Evolutionary conservation across 805 yeast genomes (phyloP), one percentile per base, ranked within the genome.

Genomic region (Blastobotrys parvus): DNA sequence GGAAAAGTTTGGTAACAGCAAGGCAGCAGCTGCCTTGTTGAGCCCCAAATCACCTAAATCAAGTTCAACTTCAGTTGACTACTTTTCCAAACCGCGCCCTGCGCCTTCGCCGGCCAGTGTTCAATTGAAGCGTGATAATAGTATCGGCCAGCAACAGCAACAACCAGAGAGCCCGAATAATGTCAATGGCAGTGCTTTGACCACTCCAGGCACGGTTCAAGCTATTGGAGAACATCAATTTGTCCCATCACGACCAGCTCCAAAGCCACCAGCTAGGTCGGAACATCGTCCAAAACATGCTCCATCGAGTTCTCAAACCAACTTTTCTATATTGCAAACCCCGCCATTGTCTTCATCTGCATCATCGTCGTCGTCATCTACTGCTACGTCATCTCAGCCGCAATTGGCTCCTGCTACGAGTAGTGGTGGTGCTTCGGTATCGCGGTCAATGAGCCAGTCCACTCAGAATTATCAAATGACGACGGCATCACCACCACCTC

Each of bases 221-320:
- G 22, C 40, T n/a, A 32, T 37, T 16, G 40, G 43, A 6, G 39
- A 40, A 0, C 44, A 39, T 10, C 38, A 49, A 21, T 52, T 51
- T 38, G 46, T 52, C 15, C 62, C 64, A 3, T 50, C 55, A 4
- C 35, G 63, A 10, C 58, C 58, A 11, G 64, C 63, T 5, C 64
- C 64, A 2, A 39, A 42, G 34, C 60, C 64, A 15, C 61, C 61
- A 6, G 38, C 41, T 1, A 45, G 42, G 17, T 32, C 49, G n/a
- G 47, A 49, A 2, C 13, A 16, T 13, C 29, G 39, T 41, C 10
- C 48, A 42, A n/a, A 10, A 19, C 6, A 13, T 11, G 19, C 35
- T 16, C 21, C 35, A 16, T 5, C 18, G 3, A 18, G 13, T 6
- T 17, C 18, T 4, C 35, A 18, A 17, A 16, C 35, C 35, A 20